phyloP scores from a whole-genome alignment of 352 stramenopile species.

The Blastocystis sp. region DNA sequence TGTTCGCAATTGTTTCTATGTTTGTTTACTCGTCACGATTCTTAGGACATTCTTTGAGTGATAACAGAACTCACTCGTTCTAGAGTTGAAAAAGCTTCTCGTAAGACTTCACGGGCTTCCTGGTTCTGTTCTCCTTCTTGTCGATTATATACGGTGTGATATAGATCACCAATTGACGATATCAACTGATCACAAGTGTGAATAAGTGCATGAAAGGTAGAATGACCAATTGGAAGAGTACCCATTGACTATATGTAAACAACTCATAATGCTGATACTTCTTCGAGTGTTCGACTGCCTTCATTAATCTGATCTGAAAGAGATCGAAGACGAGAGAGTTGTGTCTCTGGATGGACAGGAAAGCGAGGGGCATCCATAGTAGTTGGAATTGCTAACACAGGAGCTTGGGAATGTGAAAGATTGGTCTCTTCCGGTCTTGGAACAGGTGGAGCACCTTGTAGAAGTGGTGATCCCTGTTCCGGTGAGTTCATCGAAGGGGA shows the following conservation, averaged over 20 bases:
- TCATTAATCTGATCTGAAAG: neutral
- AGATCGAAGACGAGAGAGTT: neutral
- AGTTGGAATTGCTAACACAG: neutral
- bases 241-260: neutral
- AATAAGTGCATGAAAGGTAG: slow-evolving; percentile 14
- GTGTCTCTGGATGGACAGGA: neutral
- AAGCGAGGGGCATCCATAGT: neutral
- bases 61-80: slow-evolving; percentile 15
- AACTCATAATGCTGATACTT: neutral
- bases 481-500: neutral
- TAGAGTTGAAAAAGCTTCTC: neutral
- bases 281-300: neutral
- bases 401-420: neutral
- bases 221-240: neutral
- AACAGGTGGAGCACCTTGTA: slow-evolving; percentile 45
- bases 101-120: neutral
- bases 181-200: slow-evolving; percentile 24
- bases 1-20: slow-evolving; percentile 48
- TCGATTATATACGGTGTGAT: neutral
- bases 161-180: neutral
- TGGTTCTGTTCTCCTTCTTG: neutral
- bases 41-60: neutral
- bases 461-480: neutral
- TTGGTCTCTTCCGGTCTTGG: neutral
- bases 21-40: neutral